Base-by-base conservation (phyloP, 2,329 filamentous ascomycete genomes). In the Alternaria sp. region DNA sequence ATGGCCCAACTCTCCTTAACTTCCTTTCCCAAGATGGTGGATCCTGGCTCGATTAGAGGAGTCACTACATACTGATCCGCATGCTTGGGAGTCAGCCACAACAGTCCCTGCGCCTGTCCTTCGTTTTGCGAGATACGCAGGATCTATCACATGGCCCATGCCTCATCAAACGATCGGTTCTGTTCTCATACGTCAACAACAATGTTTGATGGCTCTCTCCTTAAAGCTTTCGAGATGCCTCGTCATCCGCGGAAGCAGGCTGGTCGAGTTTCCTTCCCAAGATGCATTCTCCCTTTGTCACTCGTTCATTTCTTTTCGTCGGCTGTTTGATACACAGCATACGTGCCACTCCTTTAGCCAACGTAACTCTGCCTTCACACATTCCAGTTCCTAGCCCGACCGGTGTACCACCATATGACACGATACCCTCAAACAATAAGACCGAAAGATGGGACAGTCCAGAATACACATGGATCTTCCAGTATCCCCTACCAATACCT, bases 401-500 rank as follows among this genome's bases (percentile, higher is more conserved):
- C 13, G 23, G 15, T 21, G 26, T 51, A 28, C 59, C 62, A 47
- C 43, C 53, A 21, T 61, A 67, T 17, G 55, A 56, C 40, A 52
- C 32, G 7, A 45, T 47, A 17, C 50, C 56, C 47, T 43, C 53
- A 19, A 60, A 67, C 17, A 47, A 53, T 6, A 23, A 30, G 15
- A 61, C 63, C 5, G 64, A 59, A n/a, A 54, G 50, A 26, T 79
- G 76, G 76, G 53, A 70, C 15, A 79, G 76, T 40, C 80, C 81
- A 3, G 74, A 75, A 26, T 82, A 82, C 66, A 70, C 69, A 53
- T 77, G 76, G 69, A 73, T 82, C 32, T 83, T 79, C 65, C 63
- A 80, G 46, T 76, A 77, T 13, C 77, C 83, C 8, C 76, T 86
- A 3, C 83, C 84, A 2, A 82, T 84, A 30, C 80, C 83, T 5